Percentiles rank a stretch among this genome's conserved stretches.
These are phyloP conservation scores for Chalara sp. DNA, from an alignment of 2,329 filamentous ascomycete species.

Conservation along the genomic window DNA sequence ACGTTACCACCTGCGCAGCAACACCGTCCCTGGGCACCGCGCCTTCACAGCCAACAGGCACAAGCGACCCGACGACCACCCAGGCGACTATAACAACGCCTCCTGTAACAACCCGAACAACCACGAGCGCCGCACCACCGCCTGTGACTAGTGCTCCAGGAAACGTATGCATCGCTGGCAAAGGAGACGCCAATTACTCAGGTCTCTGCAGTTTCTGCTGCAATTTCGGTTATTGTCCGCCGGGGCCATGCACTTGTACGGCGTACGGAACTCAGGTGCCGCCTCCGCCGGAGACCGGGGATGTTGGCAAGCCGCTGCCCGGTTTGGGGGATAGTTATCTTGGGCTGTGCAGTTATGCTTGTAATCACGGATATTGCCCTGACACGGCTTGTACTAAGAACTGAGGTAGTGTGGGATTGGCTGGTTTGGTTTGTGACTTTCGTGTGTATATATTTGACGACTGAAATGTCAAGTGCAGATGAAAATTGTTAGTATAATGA, in stretches of 20 bases:
- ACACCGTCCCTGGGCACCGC: slow-evolving; percentile 27
- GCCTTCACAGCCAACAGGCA: slow-evolving; percentile 8
- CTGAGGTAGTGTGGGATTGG: too few relatives aligned
- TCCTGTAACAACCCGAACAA: background rate
- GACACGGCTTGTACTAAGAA: too few relatives aligned
- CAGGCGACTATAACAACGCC: slow-evolving; percentile 8
- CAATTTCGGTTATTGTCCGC: slow-evolving; percentile 19
- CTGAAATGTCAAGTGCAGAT: too few relatives aligned
- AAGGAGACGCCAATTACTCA: slow-evolving; percentile 26
- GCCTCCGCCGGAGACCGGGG: slow-evolving; percentile 20
- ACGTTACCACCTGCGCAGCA: slow-evolving; percentile 25
- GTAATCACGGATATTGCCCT: slow-evolving; percentile 30
- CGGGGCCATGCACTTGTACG: slow-evolving; percentile 19
- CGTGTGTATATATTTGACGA: too few relatives aligned
- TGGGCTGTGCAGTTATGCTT: slow-evolving; percentile 40
- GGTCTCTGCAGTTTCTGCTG: slow-evolving; percentile 31
- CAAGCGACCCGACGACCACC: slow-evolving; percentile 7
- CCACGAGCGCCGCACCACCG: background rate
- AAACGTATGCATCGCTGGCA: slow-evolving; percentile 15
- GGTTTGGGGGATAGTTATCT: slow-evolving; percentile 31
- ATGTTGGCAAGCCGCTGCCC: slow-evolving; percentile 27
- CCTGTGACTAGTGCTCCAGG: background rate
- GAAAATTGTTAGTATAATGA: too few relatives aligned
- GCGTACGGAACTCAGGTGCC: slow-evolving; percentile 10
- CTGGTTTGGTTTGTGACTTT: too few relatives aligned